A percentile compares a stretch with the other conserved stretches of the same genome.
Evolutionary conservation across 352 stramenopile genomes (phyloP).

Genomic region (Globisporangium apiculatum): DNA sequence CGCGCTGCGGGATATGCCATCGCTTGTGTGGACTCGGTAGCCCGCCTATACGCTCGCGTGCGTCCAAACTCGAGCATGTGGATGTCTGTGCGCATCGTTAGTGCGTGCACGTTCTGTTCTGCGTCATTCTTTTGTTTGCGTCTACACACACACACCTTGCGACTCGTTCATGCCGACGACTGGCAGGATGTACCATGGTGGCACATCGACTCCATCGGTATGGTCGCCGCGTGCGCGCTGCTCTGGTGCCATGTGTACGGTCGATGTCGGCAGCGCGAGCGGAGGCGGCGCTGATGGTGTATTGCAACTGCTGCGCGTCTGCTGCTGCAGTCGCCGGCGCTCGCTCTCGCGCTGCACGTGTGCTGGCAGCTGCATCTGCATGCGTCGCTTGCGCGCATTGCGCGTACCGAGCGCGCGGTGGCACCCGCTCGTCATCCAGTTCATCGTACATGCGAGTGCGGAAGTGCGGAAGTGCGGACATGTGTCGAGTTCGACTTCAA

Average conservation of each 20-base stretch:
- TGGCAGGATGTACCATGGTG: conserved; percentile 56
- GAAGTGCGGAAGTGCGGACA: background rate
- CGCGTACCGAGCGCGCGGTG: conserved; percentile 47
- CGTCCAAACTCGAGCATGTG: conserved; percentile 42
- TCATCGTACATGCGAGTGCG: conserved; percentile 20
- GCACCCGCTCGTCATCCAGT: conserved; percentile 62
- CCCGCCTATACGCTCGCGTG: conserved; percentile 7
- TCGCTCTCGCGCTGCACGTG: conserved; percentile 30
- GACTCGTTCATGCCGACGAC: conserved; percentile 38
- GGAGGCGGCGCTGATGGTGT: conserved; percentile 13
- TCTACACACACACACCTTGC: conserved; percentile 29
- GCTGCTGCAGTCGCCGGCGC: conserved; percentile 4
- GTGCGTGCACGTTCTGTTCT: background rate
- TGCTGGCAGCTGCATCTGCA: conserved; percentile 46
- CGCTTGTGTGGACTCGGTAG: background rate
- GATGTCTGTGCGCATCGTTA: conserved; percentile 25
- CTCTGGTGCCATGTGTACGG: background rate
- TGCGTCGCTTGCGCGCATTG: conserved; percentile 22
- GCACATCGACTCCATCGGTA: conserved; percentile 12
- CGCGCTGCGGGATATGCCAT: too few relatives aligned
- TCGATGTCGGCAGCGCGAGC: conserved; percentile 4
- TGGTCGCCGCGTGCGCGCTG: background rate
- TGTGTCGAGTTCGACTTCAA: background rate
- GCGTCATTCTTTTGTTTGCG: too few relatives aligned
- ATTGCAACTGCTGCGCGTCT: background rate